Percentiles rank a stretch among this genome's conserved stretches.
phyloP scores from a whole-genome alignment of 441 rosid species.

The Bruguiera hainesii region DNA sequence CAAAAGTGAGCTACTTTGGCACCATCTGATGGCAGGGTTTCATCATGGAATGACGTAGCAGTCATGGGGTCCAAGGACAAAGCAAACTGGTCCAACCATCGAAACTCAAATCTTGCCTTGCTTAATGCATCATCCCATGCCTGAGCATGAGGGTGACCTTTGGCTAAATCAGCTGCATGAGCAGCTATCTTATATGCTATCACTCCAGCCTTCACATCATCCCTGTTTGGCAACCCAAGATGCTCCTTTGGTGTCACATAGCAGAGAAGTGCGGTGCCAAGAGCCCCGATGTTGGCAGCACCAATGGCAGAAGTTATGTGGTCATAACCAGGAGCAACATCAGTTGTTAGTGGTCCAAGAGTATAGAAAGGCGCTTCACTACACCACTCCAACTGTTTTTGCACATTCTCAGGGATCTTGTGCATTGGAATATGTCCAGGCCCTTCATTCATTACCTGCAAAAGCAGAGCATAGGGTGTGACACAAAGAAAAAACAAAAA shows the following conservation, averaged over 20 bases:
- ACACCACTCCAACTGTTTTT: conserved; percentile 98
- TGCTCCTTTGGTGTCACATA: conserved; percentile 97
- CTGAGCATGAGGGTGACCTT: conserved; percentile 89
- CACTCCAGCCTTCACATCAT: conserved; percentile 95
- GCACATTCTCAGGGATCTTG: conserved; percentile 99
- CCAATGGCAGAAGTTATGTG: conserved; percentile 99
- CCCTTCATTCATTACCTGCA: conserved; percentile 97
- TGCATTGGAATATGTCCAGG: conserved; percentile 96
- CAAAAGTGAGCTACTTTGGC: conserved; percentile 98
- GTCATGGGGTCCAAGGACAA: conserved; percentile 94
- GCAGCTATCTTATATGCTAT: conserved; percentile 95
- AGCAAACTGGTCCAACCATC: conserved; percentile 99
- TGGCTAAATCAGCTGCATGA: conserved; percentile 97
- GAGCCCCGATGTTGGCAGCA: conserved; percentile 97
- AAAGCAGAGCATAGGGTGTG: conserved; percentile 3
- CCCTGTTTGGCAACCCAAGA: conserved; percentile 95
- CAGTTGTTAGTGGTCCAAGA: conserved; percentile 94
- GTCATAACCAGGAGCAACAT: conserved; percentile 94
- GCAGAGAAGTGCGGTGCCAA: conserved; percentile 97
- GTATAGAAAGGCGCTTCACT: conserved; percentile 99
- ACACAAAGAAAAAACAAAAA: background rate
- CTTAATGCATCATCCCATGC: conserved; percentile 97
- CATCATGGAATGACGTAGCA: conserved; percentile 98
- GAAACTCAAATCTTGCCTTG: conserved; percentile 93
- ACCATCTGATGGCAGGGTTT: conserved; percentile 93